Evolutionary conservation across 73 alveolate genomes (phyloP).

Genomic region (Paramecium primaurelia): DNA sequence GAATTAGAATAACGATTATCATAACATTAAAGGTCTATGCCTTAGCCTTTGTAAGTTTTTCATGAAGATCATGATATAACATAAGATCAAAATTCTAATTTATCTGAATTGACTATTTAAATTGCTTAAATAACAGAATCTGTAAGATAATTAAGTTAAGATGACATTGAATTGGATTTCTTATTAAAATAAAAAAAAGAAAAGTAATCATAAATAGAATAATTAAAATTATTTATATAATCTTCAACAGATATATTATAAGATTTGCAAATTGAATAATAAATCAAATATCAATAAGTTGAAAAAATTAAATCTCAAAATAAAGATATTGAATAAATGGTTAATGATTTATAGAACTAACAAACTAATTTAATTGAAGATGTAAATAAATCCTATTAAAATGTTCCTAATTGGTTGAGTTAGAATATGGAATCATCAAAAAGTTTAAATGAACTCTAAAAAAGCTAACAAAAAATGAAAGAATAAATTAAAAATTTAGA

Average conservation of each 20-base stretch:
- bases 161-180: constrained; percentile 4
- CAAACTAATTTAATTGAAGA: not conserved
- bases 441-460: not conserved
- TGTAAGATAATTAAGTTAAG: constrained; percentile 4
- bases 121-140: not conserved
- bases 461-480: not conserved
- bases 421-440: not conserved
- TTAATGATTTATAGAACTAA: not conserved
- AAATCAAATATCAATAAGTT: not conserved
- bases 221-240: not conserved
- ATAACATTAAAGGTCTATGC: not conserved
- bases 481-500: not conserved
- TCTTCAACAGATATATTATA: not conserved
- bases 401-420: not conserved
- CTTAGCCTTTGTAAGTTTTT: not conserved
- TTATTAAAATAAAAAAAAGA: not conserved
- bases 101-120: not conserved
- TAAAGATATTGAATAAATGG: not conserved
- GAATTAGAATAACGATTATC: not conserved
- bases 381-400: not conserved
- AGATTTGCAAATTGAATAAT: not conserved
- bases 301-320: not conserved
- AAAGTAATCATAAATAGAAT: not conserved
- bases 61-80: not conserved
- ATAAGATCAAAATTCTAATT: not conserved